phyloP scores from a whole-genome alignment of 179 eudicot genomes.

The Amaranthus tricolor region DNA sequence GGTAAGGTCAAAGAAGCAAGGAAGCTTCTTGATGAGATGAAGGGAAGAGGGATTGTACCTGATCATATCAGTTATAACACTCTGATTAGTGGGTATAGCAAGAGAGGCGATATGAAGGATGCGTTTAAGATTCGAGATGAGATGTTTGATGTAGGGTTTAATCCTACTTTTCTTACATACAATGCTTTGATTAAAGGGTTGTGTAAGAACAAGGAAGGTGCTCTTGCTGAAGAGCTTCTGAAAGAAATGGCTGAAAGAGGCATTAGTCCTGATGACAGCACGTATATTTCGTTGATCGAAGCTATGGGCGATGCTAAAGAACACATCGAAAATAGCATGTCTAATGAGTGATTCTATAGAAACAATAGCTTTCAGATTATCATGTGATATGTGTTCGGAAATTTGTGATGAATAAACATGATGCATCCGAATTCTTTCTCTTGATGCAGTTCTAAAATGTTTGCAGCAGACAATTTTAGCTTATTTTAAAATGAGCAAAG shows the following conservation, averaged over 20 bases:
- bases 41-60: slow-evolving; percentile 60
- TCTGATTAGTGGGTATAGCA: slow-evolving; percentile 72
- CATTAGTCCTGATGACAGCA: slow-evolving; percentile 62
- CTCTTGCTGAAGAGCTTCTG: slow-evolving; percentile 56
- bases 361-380: background rate
- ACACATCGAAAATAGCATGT: background rate
- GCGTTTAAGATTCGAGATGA: slow-evolving; percentile 68
- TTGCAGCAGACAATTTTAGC: background rate
- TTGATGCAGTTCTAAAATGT: background rate
- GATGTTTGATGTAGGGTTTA: slow-evolving; percentile 62
- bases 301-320: slow-evolving; percentile 42
- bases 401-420: no score
- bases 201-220: slow-evolving; percentile 53
- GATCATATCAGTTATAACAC: slow-evolving; percentile 70
- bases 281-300: slow-evolving; percentile 57
- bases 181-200: slow-evolving; percentile 74
- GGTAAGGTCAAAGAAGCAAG: slow-evolving; percentile 76
- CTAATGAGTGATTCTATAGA: slow-evolving; percentile 2
- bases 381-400: background rate
- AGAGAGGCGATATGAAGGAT: slow-evolving; percentile 64
- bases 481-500: no score
- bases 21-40: slow-evolving; percentile 63
- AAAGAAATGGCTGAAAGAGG: slow-evolving; percentile 75
- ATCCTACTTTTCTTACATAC: slow-evolving; percentile 66
- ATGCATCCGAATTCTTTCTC: background rate